Evolutionary conservation across 1,284 basidiomycete genomes (phyloP).

Genomic region (Leccinum holopus): DNA sequence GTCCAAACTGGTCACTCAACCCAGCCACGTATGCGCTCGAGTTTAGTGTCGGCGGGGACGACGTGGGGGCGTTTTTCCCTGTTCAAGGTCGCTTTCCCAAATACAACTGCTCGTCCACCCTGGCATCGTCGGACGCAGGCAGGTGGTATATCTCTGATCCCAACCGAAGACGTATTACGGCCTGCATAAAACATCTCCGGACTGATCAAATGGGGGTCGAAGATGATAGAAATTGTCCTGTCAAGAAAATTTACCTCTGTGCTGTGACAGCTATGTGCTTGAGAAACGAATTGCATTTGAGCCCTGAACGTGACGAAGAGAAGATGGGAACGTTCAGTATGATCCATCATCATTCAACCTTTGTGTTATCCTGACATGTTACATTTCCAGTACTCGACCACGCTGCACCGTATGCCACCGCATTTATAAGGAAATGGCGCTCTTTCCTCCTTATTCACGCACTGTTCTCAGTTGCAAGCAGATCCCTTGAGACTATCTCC

Average conservation of each 20-base stretch:
- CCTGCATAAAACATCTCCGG: background rate
- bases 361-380: constrained; percentile 1
- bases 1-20: too few species aligned
- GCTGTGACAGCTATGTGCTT: background rate
- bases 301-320: constrained; percentile 9
- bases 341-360: background rate
- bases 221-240: background rate
- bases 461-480: constrained; percentile 19
- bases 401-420: constrained; percentile 16
- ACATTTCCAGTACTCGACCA: constrained; percentile 12
- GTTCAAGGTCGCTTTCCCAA: background rate
- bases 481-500: background rate
- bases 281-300: background rate
- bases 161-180: background rate
- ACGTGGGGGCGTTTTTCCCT: too few species aligned
- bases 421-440: constrained; percentile 18
- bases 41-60: too few species aligned
- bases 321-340: constrained; percentile 20
- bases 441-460: constrained; percentile 5
- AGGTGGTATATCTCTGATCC: background rate
- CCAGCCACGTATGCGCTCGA: too few species aligned
- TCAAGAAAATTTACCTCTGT: background rate
- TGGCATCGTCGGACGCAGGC: background rate
- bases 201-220: background rate
- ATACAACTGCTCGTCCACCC: background rate